A percentile compares a stretch with the other conserved stretches of the same genome.
phyloP scores from a whole-genome alignment of 345 rosid species.

The Pseudoturritis turrita region DNA sequence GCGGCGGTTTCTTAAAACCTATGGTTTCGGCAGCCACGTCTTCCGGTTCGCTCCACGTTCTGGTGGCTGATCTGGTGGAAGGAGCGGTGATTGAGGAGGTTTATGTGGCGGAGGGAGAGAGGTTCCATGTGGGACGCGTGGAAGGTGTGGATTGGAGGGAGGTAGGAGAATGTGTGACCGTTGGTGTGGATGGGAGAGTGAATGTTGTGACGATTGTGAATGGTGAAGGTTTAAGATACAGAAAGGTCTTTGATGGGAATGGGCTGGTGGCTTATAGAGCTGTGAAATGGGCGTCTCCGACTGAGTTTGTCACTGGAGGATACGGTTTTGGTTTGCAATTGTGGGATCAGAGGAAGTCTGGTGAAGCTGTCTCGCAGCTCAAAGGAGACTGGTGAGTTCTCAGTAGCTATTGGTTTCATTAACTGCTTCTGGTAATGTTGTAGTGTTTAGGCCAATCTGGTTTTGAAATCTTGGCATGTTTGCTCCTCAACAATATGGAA shows the following conservation, averaged over 20 bases:
- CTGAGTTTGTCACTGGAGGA: constrained; percentile 88
- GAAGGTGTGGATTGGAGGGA: constrained; percentile 66
- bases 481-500: not conserved
- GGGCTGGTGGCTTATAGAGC: constrained; percentile 75
- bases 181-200: constrained; percentile 57
- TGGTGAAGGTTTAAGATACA: constrained; percentile 32
- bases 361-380: constrained; percentile 69
- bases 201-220: constrained; percentile 43
- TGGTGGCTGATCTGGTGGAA: constrained; percentile 30
- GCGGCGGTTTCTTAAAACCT: constrained; percentile 28
- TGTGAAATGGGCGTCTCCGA: constrained; percentile 79
- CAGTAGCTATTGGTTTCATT: not conserved
- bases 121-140: constrained; percentile 53
- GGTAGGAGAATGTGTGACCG: constrained; percentile 58
- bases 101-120: constrained; percentile 28
- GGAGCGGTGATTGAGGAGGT: constrained; percentile 33
- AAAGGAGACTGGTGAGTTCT: constrained; percentile 67
- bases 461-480: not conserved
- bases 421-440: no score
- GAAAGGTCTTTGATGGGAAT: constrained; percentile 60
- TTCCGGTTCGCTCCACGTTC: constrained; percentile 56
- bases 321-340: constrained; percentile 73
- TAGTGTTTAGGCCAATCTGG: not conserved
- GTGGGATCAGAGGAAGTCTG: constrained; percentile 86
- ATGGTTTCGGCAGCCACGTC: constrained; percentile 51